Evolutionary conservation across 1,284 basidiomycete species (phyloP).

Genomic region (Moesziomyces sp.): DNA sequence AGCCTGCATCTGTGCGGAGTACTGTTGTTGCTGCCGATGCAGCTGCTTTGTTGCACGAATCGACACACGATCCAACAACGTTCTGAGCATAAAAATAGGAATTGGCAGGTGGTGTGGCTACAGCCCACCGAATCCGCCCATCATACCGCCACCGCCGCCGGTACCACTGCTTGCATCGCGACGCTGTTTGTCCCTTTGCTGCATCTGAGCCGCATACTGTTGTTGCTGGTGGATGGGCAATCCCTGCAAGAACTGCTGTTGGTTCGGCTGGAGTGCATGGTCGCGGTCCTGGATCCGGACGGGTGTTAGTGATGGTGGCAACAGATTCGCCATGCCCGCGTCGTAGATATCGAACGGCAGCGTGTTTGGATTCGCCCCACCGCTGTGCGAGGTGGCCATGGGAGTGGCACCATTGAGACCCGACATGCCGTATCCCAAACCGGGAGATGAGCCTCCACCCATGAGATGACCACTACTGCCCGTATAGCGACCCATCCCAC

Average conservation of each 20-base stretch:
- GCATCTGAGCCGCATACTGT: conserved; percentile 15
- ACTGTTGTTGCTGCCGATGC: conserved; percentile 21
- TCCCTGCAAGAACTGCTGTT: conserved; percentile 12
- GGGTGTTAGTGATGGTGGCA: conserved; percentile 38
- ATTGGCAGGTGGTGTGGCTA: neutral
- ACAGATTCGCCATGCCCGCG: conserved; percentile 51
- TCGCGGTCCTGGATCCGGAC: conserved; percentile 44
- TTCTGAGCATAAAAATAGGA: conserved; percentile 1
- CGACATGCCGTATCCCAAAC: conserved; percentile 14
- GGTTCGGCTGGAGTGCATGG: conserved; percentile 4
- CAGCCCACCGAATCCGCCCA: conserved; percentile 20
- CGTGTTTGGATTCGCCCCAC: conserved; percentile 7
- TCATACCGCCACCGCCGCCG: conserved; percentile 5
- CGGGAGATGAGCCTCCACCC: conserved; percentile 7
- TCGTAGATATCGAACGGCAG: conserved; percentile 58
- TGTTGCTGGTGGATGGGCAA: conserved; percentile 29
- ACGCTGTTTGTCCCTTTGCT: conserved; percentile 18
- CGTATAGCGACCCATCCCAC: conserved; percentile 20
- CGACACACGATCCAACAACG: neutral
- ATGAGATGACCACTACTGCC: neutral
- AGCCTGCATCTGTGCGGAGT: too few species aligned
- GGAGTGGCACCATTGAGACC: conserved; percentile 6
- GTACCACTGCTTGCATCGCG: conserved; percentile 10
- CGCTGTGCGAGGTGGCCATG: conserved; percentile 19
- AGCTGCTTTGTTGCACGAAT: too few species aligned